phyloP scores from a whole-genome alignment of 2,329 filamentous ascomycete genomes.

The Colletotrichum salicis region DNA sequence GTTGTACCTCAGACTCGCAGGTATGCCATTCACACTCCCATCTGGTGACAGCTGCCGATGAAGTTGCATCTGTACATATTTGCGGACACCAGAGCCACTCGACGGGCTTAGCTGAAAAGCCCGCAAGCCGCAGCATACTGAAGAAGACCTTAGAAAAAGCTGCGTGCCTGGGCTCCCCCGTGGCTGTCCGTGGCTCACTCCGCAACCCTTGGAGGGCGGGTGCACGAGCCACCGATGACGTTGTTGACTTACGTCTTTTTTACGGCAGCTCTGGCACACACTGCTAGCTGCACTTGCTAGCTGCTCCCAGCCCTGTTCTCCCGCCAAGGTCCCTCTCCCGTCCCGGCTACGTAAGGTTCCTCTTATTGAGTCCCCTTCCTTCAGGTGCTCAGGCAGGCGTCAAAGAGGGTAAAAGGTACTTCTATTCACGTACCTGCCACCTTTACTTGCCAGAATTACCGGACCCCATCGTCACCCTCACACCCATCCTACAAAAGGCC shows the following conservation, averaged over 20 bases:
- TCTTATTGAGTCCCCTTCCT: constrained; percentile 9
- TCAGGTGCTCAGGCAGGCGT: background rate
- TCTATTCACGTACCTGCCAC: constrained; percentile 26
- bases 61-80: background rate
- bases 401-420: background rate
- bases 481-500: constrained; percentile 34
- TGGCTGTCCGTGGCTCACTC: background rate
- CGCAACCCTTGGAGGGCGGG: background rate
- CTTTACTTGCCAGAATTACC: constrained; percentile 17
- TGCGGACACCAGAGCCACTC: background rate
- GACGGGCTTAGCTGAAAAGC: background rate
- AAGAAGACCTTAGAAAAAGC: background rate
- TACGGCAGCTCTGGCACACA: constrained; percentile 4
- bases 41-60: constrained; percentile 9
- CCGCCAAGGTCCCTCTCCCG: constrained; percentile 16
- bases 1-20: background rate
- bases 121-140: constrained; percentile 5
- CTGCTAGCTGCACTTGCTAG: background rate
- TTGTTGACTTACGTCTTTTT: constrained; percentile 36
- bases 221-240: constrained; percentile 38
- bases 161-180: background rate
- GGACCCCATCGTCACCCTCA: constrained; percentile 35
- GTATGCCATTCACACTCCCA: background rate
- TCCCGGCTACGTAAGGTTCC: constrained; percentile 20
- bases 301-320: constrained; percentile 7